Base-by-base conservation (phyloP, 805 yeast genomes). In the Metschnikowia matae region DNA sequence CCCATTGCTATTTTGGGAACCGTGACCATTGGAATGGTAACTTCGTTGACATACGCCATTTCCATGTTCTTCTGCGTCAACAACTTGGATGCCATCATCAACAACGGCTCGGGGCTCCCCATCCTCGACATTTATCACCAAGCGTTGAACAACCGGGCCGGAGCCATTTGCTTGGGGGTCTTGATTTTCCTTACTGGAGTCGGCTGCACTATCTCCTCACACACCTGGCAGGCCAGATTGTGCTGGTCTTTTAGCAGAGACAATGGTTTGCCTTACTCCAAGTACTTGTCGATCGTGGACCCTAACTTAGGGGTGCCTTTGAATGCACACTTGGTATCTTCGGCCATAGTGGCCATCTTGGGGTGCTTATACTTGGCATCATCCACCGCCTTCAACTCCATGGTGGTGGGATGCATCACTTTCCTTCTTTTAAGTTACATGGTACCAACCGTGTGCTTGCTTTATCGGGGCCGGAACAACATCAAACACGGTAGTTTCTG, bases 221-320 rank as follows among this genome's bases (percentile, higher is more conserved):
- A 70, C 60, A 71, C 75, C 21, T 71, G 74, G 75, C 75, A 71
- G 63, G 69, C 75, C 23, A 64, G 76, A 61, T 62, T 71, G 52
- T 69, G 74, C 56, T 71, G 75, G 75, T 68, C 74, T 10, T 71
- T 71, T 58, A 64, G 72, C 44, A 67, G 76, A 64, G 75, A 71
- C 64, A 66, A 69, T 50, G 76, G 75, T 11, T 65, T 71, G 57
- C 76, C 76, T n/a, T 66, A 62, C 44, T 69, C 74, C 53, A 69
- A 68, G 56, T 63, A 65, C 56, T 68, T 68, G 57, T 56, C 69
- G n/a, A 60, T 63, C 33, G 64, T 71, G 20, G 69, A 70, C 61
- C 70, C 72, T 31, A 68, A 66, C 51, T 53, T 64, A 48, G 72
- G 73, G 11, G 68, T 71, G 15, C 76, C 76, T 17, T 58, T 71